A percentile compares a stretch with the other conserved stretches of the same genome.
These are phyloP conservation scores for Dendrobium catenatum DNA, from an alignment of 106 monocot species.

Conservation along the genomic window DNA sequence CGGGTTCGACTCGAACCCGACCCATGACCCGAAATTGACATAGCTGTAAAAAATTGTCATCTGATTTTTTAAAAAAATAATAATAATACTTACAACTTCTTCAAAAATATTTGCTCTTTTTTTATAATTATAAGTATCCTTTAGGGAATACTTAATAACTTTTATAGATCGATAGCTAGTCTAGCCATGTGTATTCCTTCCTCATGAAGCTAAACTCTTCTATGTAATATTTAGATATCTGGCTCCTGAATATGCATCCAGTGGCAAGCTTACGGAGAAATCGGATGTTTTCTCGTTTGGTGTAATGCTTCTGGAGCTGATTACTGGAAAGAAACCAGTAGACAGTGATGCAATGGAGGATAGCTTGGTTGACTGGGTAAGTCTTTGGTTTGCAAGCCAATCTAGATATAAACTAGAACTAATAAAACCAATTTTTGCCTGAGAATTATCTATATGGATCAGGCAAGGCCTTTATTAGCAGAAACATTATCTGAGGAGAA, in stretches of 20 bases:
- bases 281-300: slow-evolving; percentile 93
- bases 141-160: too few relatives aligned
- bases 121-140: too few relatives aligned
- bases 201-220: not conserved
- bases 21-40: too few relatives aligned
- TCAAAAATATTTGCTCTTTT: too few relatives aligned
- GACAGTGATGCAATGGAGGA: slow-evolving; percentile 61
- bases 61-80: too few relatives aligned
- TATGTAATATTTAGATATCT: slow-evolving; percentile 38
- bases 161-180: too few relatives aligned
- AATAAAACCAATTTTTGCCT: not conserved
- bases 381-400: not conserved
- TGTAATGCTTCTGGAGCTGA: slow-evolving; percentile 88
- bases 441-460: slow-evolving; percentile 6
- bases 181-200: not conserved
- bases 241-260: slow-evolving; percentile 92
- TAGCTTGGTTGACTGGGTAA: slow-evolving; percentile 81
- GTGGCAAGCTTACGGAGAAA: slow-evolving; percentile 88
- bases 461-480: slow-evolving; percentile 49
- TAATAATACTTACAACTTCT: too few relatives aligned
- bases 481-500: slow-evolving; percentile 45
- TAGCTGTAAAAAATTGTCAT: too few relatives aligned
- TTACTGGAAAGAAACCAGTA: slow-evolving; percentile 66
- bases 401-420: not conserved
- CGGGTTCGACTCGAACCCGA: too few relatives aligned